Evolutionary conservation across 352 stramenopile species (phyloP).

Genomic region (Saprolegnia parasitica): DNA sequence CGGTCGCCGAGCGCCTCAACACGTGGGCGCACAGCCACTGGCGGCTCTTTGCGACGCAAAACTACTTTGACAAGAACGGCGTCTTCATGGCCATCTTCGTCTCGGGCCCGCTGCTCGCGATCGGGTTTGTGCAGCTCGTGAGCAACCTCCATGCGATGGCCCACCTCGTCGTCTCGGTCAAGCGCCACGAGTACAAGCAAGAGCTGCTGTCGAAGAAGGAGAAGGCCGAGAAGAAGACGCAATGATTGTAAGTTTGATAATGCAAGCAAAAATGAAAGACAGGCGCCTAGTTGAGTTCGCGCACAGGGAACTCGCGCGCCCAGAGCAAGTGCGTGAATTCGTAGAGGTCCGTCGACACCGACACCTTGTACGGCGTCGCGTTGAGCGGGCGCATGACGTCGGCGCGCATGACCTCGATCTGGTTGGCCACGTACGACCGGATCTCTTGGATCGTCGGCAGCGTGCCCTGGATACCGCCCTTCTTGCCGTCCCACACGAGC

Average conservation of each 20-base stretch:
- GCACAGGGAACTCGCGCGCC: constrained; percentile 87
- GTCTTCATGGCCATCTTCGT: constrained; percentile 85
- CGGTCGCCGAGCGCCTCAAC: constrained; percentile 61
- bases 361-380: constrained; percentile 95
- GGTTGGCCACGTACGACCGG: constrained; percentile 81
- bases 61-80: constrained; percentile 76
- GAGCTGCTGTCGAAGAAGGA: background rate
- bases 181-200: constrained; percentile 35
- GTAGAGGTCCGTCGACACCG: constrained; percentile 75
- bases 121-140: constrained; percentile 75
- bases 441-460: constrained; percentile 74
- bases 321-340: constrained; percentile 97
- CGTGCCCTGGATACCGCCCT: constrained; percentile 58
- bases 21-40: constrained; percentile 55
- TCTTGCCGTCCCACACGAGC: constrained; percentile 87
- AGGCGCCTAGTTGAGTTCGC: constrained; percentile 79
- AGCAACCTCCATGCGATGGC: constrained; percentile 73
- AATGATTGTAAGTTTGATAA: background rate
- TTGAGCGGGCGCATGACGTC: constrained; percentile 95
- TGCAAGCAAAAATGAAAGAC: background rate
- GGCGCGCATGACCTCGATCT: constrained; percentile 91
- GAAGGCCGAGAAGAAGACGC: constrained; percentile 8
- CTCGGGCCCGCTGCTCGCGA: constrained; percentile 59
- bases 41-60: constrained; percentile 59
- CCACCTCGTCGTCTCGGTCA: constrained; percentile 72